Evolutionary conservation across 768 basidiomycete genomes (phyloP).

Genomic region (Termitomyces sp.): DNA sequence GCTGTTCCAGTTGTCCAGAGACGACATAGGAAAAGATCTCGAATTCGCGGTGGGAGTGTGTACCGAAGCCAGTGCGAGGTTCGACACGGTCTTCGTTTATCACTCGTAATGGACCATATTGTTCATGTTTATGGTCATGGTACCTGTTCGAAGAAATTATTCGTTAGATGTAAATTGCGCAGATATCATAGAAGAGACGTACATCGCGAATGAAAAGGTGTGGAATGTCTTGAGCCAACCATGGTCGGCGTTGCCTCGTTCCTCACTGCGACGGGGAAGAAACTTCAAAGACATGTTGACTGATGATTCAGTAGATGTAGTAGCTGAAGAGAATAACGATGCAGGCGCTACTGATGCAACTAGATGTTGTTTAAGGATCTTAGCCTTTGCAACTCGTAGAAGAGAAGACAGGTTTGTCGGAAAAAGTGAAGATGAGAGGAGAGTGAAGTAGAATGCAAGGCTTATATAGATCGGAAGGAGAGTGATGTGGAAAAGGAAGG

Average conservation of each 20-base stretch:
- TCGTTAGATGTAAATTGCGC: background rate
- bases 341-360: constrained; percentile 6
- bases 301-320: background rate
- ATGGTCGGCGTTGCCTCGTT: constrained; percentile 71
- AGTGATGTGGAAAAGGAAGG: constrained; percentile 27
- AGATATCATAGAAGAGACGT: constrained; percentile 20
- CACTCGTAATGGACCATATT: constrained; percentile 75
- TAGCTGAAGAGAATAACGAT: constrained; percentile 8
- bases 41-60: constrained; percentile 77
- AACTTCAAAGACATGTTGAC: constrained; percentile 31
- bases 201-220: constrained; percentile 74
- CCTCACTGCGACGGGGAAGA: constrained; percentile 49
- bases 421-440: constrained; percentile 18
- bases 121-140: constrained; percentile 46
- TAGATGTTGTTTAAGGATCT: constrained; percentile 23
- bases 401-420: constrained; percentile 31
- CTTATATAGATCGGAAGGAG: constrained; percentile 35
- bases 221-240: constrained; percentile 88
- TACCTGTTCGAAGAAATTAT: constrained; percentile 36
- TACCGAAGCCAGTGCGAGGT: constrained; percentile 75
- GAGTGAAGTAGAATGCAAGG: constrained; percentile 28
- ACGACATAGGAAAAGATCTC: constrained; percentile 93
- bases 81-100: constrained; percentile 92
- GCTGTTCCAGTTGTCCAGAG: constrained; percentile 78
- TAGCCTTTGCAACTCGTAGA: constrained; percentile 29